Evolutionary conservation across 2,329 filamentous ascomycete species (phyloP).

Genomic region (Epicoccum nigrum): DNA sequence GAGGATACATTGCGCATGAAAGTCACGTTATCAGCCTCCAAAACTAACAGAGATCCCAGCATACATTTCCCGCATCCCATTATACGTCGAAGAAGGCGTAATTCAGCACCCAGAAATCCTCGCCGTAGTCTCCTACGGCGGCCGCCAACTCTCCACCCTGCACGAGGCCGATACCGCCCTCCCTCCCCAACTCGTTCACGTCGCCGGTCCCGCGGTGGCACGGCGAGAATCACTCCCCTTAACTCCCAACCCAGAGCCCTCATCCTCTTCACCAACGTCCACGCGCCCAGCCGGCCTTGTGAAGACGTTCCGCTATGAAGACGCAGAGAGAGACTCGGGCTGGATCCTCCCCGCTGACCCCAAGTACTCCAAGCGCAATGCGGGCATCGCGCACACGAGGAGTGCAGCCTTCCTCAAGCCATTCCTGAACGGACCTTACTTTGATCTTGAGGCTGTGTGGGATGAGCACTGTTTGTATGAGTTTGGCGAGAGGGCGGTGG

Average conservation of each 20-base stretch:
- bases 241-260: slow-evolving; percentile 17
- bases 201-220: slow-evolving; percentile 26
- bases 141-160: slow-evolving; percentile 35
- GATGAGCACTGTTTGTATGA: slow-evolving; percentile 77
- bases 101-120: slow-evolving; percentile 35
- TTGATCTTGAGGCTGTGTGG: slow-evolving; percentile 79
- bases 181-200: slow-evolving; percentile 41
- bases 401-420: slow-evolving; percentile 69
- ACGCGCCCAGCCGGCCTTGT: slow-evolving; percentile 18
- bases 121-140: slow-evolving; percentile 42
- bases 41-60: slow-evolving; percentile 22
- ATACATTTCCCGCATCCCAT: slow-evolving; percentile 40
- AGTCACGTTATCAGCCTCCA: too few relatives aligned
- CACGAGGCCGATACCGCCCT: slow-evolving; percentile 19
- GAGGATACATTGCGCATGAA: too few relatives aligned
- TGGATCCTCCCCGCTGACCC: slow-evolving; percentile 40
- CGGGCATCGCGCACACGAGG: slow-evolving; percentile 69
- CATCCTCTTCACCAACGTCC: slow-evolving; percentile 10
- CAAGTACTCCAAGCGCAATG: slow-evolving; percentile 56
- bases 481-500: slow-evolving; percentile 71
- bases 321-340: slow-evolving; percentile 28
- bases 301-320: slow-evolving; percentile 35
- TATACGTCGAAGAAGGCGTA: slow-evolving; percentile 40
- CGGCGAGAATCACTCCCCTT: slow-evolving; percentile 34
- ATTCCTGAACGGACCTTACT: slow-evolving; percentile 66